Conservation (phyloP, 352 stramenopile species). For the Phytophthora aleatoria region DNA sequence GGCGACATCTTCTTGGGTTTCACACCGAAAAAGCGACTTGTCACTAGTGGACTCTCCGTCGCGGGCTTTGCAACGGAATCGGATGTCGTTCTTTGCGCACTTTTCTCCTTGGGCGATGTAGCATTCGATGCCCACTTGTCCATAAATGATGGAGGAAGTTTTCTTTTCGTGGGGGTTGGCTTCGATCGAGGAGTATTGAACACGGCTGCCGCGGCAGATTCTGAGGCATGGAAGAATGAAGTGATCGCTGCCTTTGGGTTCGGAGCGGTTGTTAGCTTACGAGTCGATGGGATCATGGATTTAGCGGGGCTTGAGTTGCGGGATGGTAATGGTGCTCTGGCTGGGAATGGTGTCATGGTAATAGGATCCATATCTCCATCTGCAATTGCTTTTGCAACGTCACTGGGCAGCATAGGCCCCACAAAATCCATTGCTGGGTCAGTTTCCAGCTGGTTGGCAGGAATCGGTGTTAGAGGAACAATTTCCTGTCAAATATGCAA, state of each 20-base stretch:
- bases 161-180: conserved; percentile 21
- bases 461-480: conserved; percentile 68
- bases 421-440: conserved; percentile 64
- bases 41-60: conserved; percentile 24
- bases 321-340: background rate
- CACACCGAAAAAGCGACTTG: conserved; percentile 54
- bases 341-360: conserved; percentile 49
- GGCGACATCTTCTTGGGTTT: conserved; percentile 36
- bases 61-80: conserved; percentile 1
- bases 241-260: conserved; percentile 22
- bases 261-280: background rate
- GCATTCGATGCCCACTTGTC: conserved; percentile 25
- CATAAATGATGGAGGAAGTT: conserved; percentile 30
- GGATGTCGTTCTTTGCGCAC: background rate
- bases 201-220: conserved; percentile 17
- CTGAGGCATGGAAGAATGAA: conserved; percentile 33
- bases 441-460: conserved; percentile 29
- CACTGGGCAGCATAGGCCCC: conserved; percentile 52
- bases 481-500: conserved; percentile 46
- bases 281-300: background rate
- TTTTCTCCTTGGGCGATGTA: conserved; percentile 1
- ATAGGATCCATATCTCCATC: conserved; percentile 82
- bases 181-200: conserved; percentile 26
- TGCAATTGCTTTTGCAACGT: conserved; percentile 58
- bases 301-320: conserved; percentile 2